phyloP scores from a whole-genome alignment of 2,329 filamentous ascomycete species.

The Microascus cirrosus region DNA sequence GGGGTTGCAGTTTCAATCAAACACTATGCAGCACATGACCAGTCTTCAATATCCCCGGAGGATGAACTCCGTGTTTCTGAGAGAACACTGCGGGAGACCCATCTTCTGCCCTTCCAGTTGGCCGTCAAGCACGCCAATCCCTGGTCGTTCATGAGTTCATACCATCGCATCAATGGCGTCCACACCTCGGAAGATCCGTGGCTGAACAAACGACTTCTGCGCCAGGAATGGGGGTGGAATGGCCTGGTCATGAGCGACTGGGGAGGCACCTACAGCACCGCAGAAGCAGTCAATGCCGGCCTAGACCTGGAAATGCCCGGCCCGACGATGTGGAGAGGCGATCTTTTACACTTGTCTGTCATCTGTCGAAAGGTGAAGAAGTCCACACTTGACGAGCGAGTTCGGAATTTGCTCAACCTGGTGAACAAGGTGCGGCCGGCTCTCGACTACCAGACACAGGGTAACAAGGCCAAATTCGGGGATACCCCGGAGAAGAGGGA shows the following conservation, averaged over 20 bases:
- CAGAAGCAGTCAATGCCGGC: constrained; percentile 36
- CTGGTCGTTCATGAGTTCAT: constrained; percentile 52
- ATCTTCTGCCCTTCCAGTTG: no score
- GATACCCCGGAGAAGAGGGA: constrained; percentile 52
- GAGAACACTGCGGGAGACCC: no score
- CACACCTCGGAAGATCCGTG: constrained; percentile 42
- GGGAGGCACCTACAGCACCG: constrained; percentile 45
- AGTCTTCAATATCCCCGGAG: no score
- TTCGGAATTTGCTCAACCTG: constrained; percentile 45
- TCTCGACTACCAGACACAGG: constrained; percentile 40
- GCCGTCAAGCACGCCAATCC: no score
- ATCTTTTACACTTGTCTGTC: constrained; percentile 37
- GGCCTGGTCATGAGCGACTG: constrained; percentile 50
- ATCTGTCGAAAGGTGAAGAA: constrained; percentile 44
- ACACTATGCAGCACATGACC: no score
- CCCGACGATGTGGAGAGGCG: constrained; percentile 37
- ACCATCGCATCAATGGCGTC: constrained; percentile 47
- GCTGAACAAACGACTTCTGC: constrained; percentile 37
- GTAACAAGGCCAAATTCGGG: constrained; percentile 38
- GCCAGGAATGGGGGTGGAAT: constrained; percentile 46
- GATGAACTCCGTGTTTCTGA: no score
- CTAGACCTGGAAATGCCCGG: constrained; percentile 52
- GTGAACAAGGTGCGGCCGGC: constrained; percentile 47
- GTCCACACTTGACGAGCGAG: constrained; percentile 46
- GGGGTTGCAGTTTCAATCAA: no score